These are phyloP conservation scores for Blastomyces gilchristii DNA, from an alignment of 2,329 filamentous ascomycete species.

Conservation along the genomic window DNA sequence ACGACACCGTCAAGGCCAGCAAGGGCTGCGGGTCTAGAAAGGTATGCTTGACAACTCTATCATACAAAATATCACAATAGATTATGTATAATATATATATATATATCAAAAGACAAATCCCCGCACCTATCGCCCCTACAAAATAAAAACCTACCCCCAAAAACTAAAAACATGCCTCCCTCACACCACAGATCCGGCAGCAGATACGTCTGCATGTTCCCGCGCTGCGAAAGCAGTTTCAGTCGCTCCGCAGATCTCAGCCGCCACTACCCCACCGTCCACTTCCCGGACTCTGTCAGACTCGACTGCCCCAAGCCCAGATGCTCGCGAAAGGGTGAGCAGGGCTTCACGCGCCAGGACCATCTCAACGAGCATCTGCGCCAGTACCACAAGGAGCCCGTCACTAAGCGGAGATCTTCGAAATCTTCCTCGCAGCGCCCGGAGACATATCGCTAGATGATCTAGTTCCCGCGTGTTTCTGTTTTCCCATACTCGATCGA, in stretches of 20 bases:
- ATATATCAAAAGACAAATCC: background rate
- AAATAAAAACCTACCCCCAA: background rate
- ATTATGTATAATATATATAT: background rate
- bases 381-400: slow-evolving; percentile 43
- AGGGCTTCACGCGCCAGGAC: slow-evolving; percentile 48
- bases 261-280: slow-evolving; percentile 40
- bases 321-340: slow-evolving; percentile 37
- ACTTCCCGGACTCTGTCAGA: slow-evolving; percentile 30
- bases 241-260: slow-evolving; percentile 41
- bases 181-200: slow-evolving; percentile 10
- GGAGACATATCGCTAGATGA: background rate
- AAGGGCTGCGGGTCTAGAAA: background rate
- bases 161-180: background rate
- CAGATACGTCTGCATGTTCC: slow-evolving; percentile 18
- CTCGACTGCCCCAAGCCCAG: slow-evolving; percentile 36
- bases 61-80: background rate
- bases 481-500: background rate
- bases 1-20: slow-evolving; percentile 2
- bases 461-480: background rate
- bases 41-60: background rate
- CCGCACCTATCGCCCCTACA: background rate
- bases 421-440: slow-evolving; percentile 16
- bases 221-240: slow-evolving; percentile 28
- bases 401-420: slow-evolving; percentile 31
- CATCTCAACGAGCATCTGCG: slow-evolving; percentile 49